phyloP scores from a whole-genome alignment of 2,329 filamentous ascomycete species.

The Cyphellophora europaea region DNA sequence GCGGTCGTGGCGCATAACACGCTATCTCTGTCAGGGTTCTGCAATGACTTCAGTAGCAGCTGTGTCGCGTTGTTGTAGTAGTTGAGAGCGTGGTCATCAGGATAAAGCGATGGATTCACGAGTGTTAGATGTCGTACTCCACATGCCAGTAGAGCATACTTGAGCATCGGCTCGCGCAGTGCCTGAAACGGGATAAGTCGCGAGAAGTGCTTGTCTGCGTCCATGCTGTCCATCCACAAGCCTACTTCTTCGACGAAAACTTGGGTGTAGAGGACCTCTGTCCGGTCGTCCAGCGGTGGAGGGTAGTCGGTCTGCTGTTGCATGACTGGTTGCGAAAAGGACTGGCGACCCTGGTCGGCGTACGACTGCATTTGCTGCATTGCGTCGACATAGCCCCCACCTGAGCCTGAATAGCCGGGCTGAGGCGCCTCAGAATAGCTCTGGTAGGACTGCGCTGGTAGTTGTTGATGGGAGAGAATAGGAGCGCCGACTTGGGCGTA shows the following conservation, averaged over 20 bases:
- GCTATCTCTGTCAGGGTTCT: constrained; percentile 76
- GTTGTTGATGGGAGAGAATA: constrained; percentile 34
- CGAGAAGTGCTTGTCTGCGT: constrained; percentile 78
- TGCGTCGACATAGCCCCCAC: constrained; percentile 22
- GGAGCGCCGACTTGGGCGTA: constrained; percentile 25
- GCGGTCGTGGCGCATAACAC: constrained; percentile 79
- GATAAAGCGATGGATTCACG: constrained; percentile 54
- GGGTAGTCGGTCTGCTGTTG: constrained; percentile 20
- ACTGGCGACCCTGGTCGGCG: constrained; percentile 17
- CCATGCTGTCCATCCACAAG: constrained; percentile 89
- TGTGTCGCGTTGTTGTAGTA: constrained; percentile 83
- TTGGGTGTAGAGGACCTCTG: constrained; percentile 84
- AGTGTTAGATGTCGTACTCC: constrained; percentile 73
- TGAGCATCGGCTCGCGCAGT: constrained; percentile 73
- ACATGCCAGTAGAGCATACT: constrained; percentile 82
- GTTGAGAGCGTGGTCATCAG: constrained; percentile 65
- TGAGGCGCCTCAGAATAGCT: constrained; percentile 32
- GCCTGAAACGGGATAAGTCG: constrained; percentile 74
- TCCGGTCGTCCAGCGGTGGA: constrained; percentile 60
- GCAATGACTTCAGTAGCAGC: constrained; percentile 63
- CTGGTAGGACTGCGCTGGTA: constrained; percentile 27
- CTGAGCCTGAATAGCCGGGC: constrained; percentile 27
- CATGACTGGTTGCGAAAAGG: constrained; percentile 14
- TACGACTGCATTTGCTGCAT: constrained; percentile 21
- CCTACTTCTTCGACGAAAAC: constrained; percentile 86